Evolutionary conservation across 768 basidiomycete species (phyloP).

Genomic region (Boletus sp.): DNA sequence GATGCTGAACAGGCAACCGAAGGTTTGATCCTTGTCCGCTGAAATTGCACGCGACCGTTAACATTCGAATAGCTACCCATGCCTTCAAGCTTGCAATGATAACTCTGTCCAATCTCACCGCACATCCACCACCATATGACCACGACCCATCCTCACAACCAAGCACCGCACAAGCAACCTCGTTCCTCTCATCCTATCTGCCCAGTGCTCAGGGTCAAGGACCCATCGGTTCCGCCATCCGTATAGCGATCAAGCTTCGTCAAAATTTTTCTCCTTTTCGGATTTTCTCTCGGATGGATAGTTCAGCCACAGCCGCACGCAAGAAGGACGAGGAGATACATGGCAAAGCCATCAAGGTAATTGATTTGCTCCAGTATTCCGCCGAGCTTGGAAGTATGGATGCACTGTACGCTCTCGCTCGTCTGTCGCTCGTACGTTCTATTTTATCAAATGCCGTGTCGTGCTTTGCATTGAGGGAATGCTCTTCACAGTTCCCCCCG

Average conservation of each 20-base stretch:
- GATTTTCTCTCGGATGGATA: constrained; percentile 40
- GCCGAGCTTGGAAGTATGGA: constrained; percentile 74
- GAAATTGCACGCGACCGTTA: background rate
- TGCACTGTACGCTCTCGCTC: constrained; percentile 64
- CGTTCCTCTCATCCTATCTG: constrained; percentile 60
- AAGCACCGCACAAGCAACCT: constrained; percentile 41
- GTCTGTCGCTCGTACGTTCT: constrained; percentile 60
- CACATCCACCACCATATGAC: constrained; percentile 52
- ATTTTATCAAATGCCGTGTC: background rate
- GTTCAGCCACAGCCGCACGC: constrained; percentile 41
- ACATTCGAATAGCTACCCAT: constrained; percentile 47
- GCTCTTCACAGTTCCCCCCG: constrained; percentile 60
- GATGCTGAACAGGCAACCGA: constrained; percentile 47
- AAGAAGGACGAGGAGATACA: constrained; percentile 64
- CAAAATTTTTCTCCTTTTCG: constrained; percentile 53
- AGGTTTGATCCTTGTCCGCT: constrained; percentile 35
- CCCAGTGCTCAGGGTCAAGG: constrained; percentile 76
- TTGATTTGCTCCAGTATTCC: constrained; percentile 78
- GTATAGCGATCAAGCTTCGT: constrained; percentile 64
- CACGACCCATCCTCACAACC: constrained; percentile 43
- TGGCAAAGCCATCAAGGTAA: constrained; percentile 73
- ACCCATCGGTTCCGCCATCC: constrained; percentile 65
- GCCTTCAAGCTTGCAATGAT: constrained; percentile 75
- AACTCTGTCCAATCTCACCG: constrained; percentile 63
- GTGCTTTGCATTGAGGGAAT: background rate